Conservation (phyloP, 352 stramenopile genomes). For the Globisporangium barbulae region DNA sequence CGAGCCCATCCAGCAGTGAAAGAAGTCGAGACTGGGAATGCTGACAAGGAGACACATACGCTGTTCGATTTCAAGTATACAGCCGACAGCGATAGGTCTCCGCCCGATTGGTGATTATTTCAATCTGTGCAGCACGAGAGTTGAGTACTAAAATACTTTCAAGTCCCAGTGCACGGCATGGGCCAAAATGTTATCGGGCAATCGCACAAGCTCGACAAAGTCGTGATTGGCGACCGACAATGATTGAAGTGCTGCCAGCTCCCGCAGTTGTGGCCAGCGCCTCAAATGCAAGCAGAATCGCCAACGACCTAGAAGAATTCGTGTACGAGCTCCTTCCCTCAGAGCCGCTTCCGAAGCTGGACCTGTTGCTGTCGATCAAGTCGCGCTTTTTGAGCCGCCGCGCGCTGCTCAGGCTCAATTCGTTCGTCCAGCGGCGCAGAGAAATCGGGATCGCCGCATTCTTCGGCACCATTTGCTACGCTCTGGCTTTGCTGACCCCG, state of each 20-base stretch:
- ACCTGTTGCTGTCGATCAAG: conserved; percentile 22
- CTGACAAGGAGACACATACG: not conserved
- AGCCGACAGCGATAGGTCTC: not conserved
- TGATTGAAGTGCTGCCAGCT: not conserved
- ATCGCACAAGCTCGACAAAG: not conserved
- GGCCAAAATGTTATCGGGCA: not conserved
- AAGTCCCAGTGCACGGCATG: too few relatives aligned
- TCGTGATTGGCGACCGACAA: not conserved
- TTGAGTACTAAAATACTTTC: too few relatives aligned
- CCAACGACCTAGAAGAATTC: not conserved
- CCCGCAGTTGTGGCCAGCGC: not conserved
- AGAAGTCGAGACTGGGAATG: not conserved
- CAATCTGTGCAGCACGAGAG: too few relatives aligned
- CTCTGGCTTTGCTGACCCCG: not conserved
- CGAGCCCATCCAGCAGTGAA: not conserved
- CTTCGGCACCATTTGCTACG: conserved; percentile 1
- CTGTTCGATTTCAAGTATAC: not conserved
- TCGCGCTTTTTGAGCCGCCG: conserved; percentile 15
- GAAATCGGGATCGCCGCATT: not conserved
- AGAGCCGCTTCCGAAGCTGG: conserved; percentile 6
- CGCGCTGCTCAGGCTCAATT: not conserved
- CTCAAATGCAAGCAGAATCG: not conserved
- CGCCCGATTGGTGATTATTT: too few relatives aligned
- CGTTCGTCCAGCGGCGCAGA: conserved; percentile 1
- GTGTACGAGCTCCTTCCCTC: conserved; percentile 13